Base-by-base conservation (phyloP, 176 grass and related monocot species). In the Oryza australiensis region DNA sequence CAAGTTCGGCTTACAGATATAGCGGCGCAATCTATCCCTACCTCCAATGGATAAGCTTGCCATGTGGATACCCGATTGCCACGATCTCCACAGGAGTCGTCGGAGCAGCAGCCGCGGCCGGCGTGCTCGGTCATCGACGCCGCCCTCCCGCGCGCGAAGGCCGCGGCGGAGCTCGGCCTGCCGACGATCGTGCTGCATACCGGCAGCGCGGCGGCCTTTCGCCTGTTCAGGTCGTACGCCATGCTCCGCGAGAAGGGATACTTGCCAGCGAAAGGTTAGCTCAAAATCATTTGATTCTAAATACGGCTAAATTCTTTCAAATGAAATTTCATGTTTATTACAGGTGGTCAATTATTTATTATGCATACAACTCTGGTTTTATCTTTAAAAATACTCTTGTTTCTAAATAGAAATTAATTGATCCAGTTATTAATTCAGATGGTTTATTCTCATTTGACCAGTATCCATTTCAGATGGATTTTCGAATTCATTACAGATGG, bases 161-260 rank as follows among this genome's bases (percentile, higher is more conserved):
- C 78, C 1, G 27, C 71, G 3, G 22, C 10, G 0, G 5, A 42
- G 3, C 78, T 87, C 15, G 63, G 46, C 12, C 3, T 86, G 9
- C 77, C 46, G 26, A 60, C 77, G 20, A 9, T 86, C 8, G 46
- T 81, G 46, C 77, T 81, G 20, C 70, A 81, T 34, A 86, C 84
- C 70, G 16, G 77, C 62, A 22, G 84, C 70, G 70, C 46, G 1
- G 70, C 70, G 8, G 30, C 26, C 46, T 18, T 62, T 34, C 70
- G 77, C 16, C 0, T 75, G 33, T 75, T 68, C 46, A 26, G 62
- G 46, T 80, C 84, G 11, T 68, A 75, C 70, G 33, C 51, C 70
- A 75, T 86, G 77, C 84, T 86, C 70, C 33, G 45, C 46, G 70
- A 68, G 26, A 86, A 81, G 26, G 70, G 77, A 20, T 86, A 86